Evolutionary conservation across 768 basidiomycete species (phyloP), one percentile per base, ranked within the genome.

Genomic region (Termitomyces sp.): DNA sequence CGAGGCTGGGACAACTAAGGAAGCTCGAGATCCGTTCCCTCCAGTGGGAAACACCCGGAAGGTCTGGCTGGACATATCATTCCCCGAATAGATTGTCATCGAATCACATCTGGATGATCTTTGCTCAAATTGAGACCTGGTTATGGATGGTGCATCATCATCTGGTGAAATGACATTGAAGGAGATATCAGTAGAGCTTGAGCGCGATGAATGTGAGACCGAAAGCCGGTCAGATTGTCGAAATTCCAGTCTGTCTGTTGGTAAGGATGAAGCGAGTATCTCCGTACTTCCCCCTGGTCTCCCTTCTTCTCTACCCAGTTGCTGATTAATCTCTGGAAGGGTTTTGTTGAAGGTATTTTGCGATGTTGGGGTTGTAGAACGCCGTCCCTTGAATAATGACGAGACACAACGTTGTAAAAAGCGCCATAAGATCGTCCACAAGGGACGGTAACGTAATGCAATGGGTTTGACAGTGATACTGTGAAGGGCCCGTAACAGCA

Each of bases 51-150:
- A 2, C 5, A 50, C 26, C 2, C 6, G 7, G 4, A 51, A 46
- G 18, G 20, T 46, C 24, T 61, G 60, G 33, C 42, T 54, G 9
- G 60, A 58, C 36, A 57, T 45, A 16, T 29, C 1, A 15, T 42
- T 58, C 7, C 5, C 36, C 0, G 41, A 51, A 31, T 39, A 8
- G 1, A 55, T 51, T 34, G 60, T 42, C 52, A 55, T 39, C 3
- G 49, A 51, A 4, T 31, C 41, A 20, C 39, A 33, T 37, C 20
- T 49, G 18, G 16, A 15, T n/a, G 50, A 57, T 2, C 10, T 51
- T 4, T 4, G 31, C 12, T 52, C 56, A 20, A 22, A 31, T 16
- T 10, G 20, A 51, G 56, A 46, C n/a, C 37, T 41, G 6, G 16
- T 15, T 4, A 15, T 9, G 18, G 50, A 31, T 44, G 26, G 16